Base-by-base conservation (phyloP, 2,329 filamentous ascomycete species). In the Tolypocladium paradoxum region DNA sequence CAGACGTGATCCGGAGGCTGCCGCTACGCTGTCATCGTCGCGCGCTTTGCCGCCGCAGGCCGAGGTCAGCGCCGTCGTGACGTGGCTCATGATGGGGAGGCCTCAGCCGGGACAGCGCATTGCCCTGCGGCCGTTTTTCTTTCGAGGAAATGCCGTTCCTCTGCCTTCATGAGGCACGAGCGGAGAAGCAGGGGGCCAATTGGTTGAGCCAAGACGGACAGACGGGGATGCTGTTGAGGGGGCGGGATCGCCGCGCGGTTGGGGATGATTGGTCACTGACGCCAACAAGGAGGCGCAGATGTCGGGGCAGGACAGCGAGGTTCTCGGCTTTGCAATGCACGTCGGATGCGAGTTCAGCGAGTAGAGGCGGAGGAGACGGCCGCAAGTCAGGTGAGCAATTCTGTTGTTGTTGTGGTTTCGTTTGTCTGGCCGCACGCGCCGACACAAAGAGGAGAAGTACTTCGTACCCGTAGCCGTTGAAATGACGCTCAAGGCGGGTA, bases 1-100 rank as follows among this genome's bases (percentile, higher is more conserved):
- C 50, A 64, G 52, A 49, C 75, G 66, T 6, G 70, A 66, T 22
- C 75, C 72, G 2, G 76, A 77, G 33, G 69, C 66, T 49, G 59
- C 63, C 20, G 69, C 70, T 14, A 56, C 72, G 40, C 47, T 48
- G 29, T 56, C 54, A 49, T 63, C 62, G 34, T 66, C 60, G 50
- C 62, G 61, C 49, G 59, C 56, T 53, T 65, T 62, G 58, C 64
- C 67, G 56, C 61, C 57, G 60, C 68, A 73, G 52, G 70, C 62
- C 58, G 70, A 65, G 43, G 69, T 69, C 54, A 71, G 61, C 50
- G 69, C 64, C 51, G 68, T 70, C 12, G 68, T 69, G 50, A 72
- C 65, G 59, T 67, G 61, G 55, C 67, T 60, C 71, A 73, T 73
- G 60, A 55, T 64, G 55, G 40, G 40, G 33, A 22, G 36, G 33